phyloP scores from a whole-genome alignment of 306 rosid genomes.

The Styphnolobium japonicum region DNA sequence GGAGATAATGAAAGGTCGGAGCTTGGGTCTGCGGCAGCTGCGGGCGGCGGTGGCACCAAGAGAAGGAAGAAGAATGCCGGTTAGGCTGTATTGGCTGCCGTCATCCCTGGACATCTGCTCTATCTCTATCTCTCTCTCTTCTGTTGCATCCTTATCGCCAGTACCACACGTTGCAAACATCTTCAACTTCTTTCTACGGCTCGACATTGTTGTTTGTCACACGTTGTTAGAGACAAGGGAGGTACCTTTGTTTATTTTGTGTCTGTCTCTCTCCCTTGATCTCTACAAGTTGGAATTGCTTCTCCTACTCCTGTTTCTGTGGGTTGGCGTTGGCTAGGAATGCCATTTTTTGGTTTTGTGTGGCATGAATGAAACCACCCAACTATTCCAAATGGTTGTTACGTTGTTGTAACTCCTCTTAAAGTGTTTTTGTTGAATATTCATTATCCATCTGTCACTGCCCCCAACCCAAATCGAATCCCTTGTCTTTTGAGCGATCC shows the following conservation, averaged over 20 bases:
- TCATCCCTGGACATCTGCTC: constrained; percentile 28
- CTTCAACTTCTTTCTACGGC: background rate
- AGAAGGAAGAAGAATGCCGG: constrained; percentile 53
- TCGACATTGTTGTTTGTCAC: background rate
- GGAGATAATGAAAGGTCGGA: constrained; percentile 34
- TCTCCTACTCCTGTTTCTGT: background rate
- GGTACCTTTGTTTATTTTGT: background rate
- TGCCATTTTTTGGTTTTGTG: background rate
- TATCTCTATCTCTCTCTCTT: background rate
- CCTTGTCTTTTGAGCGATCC: too few species aligned
- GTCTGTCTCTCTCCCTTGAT: background rate
- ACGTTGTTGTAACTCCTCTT: too few species aligned
- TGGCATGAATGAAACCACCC: background rate
- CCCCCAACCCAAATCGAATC: too few species aligned
- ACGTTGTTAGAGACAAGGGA: background rate
- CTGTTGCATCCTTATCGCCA: background rate
- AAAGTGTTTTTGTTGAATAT: background rate
- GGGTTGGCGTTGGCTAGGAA: background rate
- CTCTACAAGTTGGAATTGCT: background rate
- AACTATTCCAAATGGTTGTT: too few species aligned
- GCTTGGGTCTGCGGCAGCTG: constrained; percentile 26
- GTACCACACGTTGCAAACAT: background rate
- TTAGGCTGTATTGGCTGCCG: constrained; percentile 73
- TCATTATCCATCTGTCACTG: background rate
- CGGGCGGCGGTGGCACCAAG: constrained; percentile 43